Base-by-base conservation (phyloP, 2,329 filamentous ascomycete genomes). In the Cadophora sp. region DNA sequence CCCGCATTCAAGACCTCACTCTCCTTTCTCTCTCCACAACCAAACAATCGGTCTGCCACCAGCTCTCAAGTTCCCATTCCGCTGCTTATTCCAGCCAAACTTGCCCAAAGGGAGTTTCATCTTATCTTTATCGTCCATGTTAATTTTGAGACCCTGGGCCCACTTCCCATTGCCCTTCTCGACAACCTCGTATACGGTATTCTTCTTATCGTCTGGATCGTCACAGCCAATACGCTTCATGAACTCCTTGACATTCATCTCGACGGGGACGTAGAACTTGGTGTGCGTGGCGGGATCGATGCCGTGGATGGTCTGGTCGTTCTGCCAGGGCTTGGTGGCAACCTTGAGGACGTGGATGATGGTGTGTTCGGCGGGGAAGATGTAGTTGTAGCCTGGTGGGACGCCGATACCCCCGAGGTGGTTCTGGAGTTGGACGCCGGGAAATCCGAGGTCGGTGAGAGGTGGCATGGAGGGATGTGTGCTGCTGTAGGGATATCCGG, bases 381-480 rank as follows among this genome's bases (percentile, higher is more conserved):
- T 83, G 77, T 88, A 87, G 78, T 87, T 87, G 79, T 88, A 90
- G 1, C 87, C 88, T 0, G 85, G 85, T 72, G 89, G 87, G 67
- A 84, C 84, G 48, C 87, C 85, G 0, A 83, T 80, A 24, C 86
- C 86, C 53, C 87, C 85, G 0, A 84, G 85, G 0, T 83, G 81
- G 77, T 89, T 88, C 56, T 81, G 81, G 78, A 89, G 79, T 69
- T 86, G 83, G 33, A 83, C 80, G 0, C 85, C 84, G 0, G 85
- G 84, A 67, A 85, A 82, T 1, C 79, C 64, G 30, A 59, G 48
- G 43, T 71, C 61, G 4, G 63, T 59, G 22, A 33, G 53, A 8
- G 39, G 51, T 4, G 27, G 39, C 11, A 36, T 16, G 33, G n/a
- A 51, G 14, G 60, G 53, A 27, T 60, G 51, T 6, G 59, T 33